phyloP scores from a whole-genome alignment of 208 protist species.

The Acanthamoeba healyi region DNA sequence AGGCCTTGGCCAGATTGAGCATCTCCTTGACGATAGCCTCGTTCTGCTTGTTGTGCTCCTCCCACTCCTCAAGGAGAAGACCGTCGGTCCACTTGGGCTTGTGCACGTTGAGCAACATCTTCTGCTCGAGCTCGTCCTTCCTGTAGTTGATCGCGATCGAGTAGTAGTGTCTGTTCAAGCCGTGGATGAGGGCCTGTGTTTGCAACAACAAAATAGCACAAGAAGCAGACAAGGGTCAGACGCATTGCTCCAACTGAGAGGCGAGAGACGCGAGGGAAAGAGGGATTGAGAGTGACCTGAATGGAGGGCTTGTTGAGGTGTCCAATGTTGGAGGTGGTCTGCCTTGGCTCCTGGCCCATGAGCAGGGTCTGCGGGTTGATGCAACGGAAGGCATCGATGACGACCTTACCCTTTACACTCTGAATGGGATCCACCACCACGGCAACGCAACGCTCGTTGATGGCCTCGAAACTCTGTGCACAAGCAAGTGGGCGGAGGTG shows the following conservation, averaged over 20 bases:
- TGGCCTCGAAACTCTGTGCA: slow-evolving; percentile 95
- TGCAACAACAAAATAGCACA: no score
- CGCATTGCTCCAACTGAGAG: not conserved
- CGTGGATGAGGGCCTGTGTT: slow-evolving; percentile 96
- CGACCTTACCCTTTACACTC: slow-evolving; percentile 99
- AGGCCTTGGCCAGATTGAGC: slow-evolving; percentile 92
- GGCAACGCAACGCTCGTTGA: slow-evolving; percentile 98
- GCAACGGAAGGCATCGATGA: slow-evolving; percentile 99
- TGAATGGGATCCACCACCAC: slow-evolving; percentile 99
- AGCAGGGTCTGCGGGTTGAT: slow-evolving; percentile 95
- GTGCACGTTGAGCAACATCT: slow-evolving; percentile 99
- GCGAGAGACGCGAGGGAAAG: slow-evolving; percentile 9
- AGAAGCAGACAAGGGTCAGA: not conserved
- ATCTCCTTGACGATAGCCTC: slow-evolving; percentile 91
- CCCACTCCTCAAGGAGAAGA: slow-evolving; percentile 93
- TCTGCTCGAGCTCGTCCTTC: slow-evolving; percentile 99
- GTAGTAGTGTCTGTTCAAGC: slow-evolving; percentile 99
- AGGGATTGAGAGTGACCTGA: slow-evolving; percentile 88
- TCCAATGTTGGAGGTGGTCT: slow-evolving; percentile 99
- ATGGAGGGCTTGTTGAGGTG: slow-evolving; percentile 98
- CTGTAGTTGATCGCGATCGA: slow-evolving; percentile 99
- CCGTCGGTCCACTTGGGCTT: slow-evolving; percentile 99
- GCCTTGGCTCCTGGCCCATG: slow-evolving; percentile 96
- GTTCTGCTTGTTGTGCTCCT: slow-evolving; percentile 91
- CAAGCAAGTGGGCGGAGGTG: not conserved